phyloP scores from a whole-genome alignment of 2,329 filamentous ascomycete genomes.

The Colletotrichum eremochloae region DNA sequence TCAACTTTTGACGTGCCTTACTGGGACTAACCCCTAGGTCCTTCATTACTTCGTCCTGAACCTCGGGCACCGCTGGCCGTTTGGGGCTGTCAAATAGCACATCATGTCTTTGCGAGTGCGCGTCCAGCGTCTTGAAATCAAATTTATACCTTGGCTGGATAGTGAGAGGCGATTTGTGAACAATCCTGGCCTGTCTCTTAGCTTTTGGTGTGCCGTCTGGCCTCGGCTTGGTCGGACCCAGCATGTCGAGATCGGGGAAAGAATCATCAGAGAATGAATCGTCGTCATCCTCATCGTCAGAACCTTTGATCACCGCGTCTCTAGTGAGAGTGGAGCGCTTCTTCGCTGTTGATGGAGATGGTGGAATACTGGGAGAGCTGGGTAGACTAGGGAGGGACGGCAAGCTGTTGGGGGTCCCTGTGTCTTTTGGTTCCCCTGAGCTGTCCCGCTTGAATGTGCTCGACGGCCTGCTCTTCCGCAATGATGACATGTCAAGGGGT shows the following conservation, averaged over 20 bases:
- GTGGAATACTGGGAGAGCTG: constrained; percentile 43
- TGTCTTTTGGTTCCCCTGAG: not conserved
- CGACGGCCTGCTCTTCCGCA: not conserved
- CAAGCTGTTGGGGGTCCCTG: constrained; percentile 20
- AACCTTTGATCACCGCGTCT: constrained; percentile 74
- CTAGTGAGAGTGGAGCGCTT: constrained; percentile 53
- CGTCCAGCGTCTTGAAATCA: constrained; percentile 72
- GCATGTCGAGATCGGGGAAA: constrained; percentile 61
- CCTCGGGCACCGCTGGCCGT: constrained; percentile 55
- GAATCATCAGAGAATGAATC: constrained; percentile 68
- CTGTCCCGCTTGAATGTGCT: constrained; percentile 13
- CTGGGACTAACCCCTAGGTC: constrained; percentile 39
- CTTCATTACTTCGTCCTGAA: constrained; percentile 46
- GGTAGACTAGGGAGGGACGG: constrained; percentile 37
- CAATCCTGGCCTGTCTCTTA: constrained; percentile 59
- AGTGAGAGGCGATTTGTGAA: constrained; percentile 63
- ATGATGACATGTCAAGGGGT: not conserved
- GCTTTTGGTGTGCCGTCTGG: constrained; percentile 59
- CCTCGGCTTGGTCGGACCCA: constrained; percentile 27
- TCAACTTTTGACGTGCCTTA: constrained; percentile 40
- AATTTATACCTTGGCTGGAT: constrained; percentile 71
- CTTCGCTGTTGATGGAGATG: constrained; percentile 46
- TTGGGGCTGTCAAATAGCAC: constrained; percentile 69
- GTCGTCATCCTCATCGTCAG: constrained; percentile 78
- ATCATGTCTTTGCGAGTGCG: constrained; percentile 70